Evolutionary conservation across 73 alveolate genomes (phyloP), one percentile per base, ranked within the genome.

Genomic region (Diophrys appendiculata): DNA sequence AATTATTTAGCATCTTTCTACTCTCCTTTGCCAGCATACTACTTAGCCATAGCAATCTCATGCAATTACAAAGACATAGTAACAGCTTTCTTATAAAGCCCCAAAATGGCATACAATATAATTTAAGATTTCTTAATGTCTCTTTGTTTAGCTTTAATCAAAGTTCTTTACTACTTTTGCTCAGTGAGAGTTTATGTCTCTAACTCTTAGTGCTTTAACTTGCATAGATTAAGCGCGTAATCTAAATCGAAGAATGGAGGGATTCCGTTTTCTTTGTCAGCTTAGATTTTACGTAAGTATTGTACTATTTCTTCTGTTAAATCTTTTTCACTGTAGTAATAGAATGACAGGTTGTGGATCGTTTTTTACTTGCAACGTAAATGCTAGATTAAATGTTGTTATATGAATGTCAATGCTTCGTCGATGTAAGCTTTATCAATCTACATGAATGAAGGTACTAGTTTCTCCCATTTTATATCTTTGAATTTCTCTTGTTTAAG

Each of bases 61-160:
- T 91, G 92, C 29, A 90, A 77, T 68, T 90, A 94, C 65, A 97
- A 80, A 25, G 99, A 98, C 54, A 96, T 67, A 72, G 90, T 91
- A 32, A 97, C 99, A 52, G 99, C 99, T 82, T 95, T 98, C 26
- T 97, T 90, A 90, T 95, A 95, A 77, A 95, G 89, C 22, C 97
- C 97, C 92, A 97, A 84, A 89, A 97, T 91, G 5, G 96, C 96
- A 82, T 94, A 94, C 11, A 94, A 84, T 14, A 87, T 82, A 53
- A 94, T 94, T 79, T 90, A 82, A n/a, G 95, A 90, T 76, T 90
- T 90, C 75, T 89, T 85, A 76, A 82, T 81, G 30, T 93, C 90
- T 5, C 68, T 11, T 32, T 34, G n/a, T 22, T 70, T 70, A 23
- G 92, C 91, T 72, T 73, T 72, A 2, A 78, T 86, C 33, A 74